Evolutionary conservation across 2,329 filamentous ascomycete species (phyloP).

Genomic region (Lachnellula arida): DNA sequence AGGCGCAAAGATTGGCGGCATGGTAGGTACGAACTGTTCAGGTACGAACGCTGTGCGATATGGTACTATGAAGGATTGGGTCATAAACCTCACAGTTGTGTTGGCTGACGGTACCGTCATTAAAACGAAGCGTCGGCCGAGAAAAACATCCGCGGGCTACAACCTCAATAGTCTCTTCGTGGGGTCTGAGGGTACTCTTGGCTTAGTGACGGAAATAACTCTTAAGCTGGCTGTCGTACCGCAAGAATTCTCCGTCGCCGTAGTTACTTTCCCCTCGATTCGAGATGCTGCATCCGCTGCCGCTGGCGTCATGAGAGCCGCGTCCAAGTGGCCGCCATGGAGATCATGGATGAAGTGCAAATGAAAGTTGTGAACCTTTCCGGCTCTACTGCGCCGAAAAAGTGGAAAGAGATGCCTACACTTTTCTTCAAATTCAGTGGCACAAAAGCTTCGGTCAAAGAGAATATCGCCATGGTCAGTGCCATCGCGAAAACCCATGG

Average conservation of each 20-base stretch:
- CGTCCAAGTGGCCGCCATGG: conserved; percentile 40
- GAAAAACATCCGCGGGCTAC: conserved; percentile 79
- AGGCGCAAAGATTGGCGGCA: conserved; percentile 70
- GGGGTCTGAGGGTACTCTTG: conserved; percentile 76
- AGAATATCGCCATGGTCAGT: conserved; percentile 68
- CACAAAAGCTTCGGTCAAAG: conserved; percentile 69
- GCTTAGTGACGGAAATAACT: conserved; percentile 77
- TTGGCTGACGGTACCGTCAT: conserved; percentile 73
- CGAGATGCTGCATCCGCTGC: conserved; percentile 71
- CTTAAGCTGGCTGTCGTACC: conserved; percentile 75
- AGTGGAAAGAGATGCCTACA: conserved; percentile 72
- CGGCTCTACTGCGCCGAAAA: conserved; percentile 61
- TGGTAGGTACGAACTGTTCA: conserved; percentile 75
- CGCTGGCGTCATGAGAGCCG: conserved; percentile 66
- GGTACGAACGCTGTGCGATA: conserved; percentile 79
- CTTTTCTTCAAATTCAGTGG: conserved; percentile 86
- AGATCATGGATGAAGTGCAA: conserved; percentile 85
- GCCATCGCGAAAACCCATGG: conserved; percentile 61
- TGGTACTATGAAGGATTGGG: conserved; percentile 85
- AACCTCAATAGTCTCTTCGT: conserved; percentile 78
- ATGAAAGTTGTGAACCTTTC: conserved; percentile 78
- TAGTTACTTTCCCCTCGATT: conserved; percentile 74
- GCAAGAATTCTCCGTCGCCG: conserved; percentile 70
- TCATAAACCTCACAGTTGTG: conserved; percentile 77
- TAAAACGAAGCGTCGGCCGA: conserved; percentile 72